Evolutionary conservation across 2,329 filamentous ascomycete genomes (phyloP).

Genomic region (Fusarium multiceps): DNA sequence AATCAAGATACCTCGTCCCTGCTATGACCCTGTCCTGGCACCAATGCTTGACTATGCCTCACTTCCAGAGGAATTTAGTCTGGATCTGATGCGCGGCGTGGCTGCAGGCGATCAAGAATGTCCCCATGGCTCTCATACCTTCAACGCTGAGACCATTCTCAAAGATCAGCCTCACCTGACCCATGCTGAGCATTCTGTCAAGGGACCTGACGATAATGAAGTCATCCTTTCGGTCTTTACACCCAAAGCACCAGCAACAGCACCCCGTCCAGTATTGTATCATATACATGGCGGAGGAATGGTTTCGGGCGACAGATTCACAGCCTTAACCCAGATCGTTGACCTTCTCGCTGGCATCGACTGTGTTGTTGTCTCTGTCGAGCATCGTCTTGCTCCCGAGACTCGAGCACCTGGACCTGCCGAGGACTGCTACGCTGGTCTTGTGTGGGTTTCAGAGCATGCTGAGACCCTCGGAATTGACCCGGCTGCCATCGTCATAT

Average conservation of each 20-base stretch:
- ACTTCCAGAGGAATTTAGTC: conserved; percentile 7
- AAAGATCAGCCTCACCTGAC: not conserved
- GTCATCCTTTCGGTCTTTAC: not conserved
- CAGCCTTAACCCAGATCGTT: not conserved
- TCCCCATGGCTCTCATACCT: conserved; percentile 9
- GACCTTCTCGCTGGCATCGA: not conserved
- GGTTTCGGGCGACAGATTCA: conserved; percentile 6
- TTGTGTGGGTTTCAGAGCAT: conserved; percentile 6
- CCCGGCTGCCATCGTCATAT: not conserved
- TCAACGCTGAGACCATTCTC: not conserved
- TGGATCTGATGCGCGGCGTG: conserved; percentile 8
- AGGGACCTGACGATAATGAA: not conserved
- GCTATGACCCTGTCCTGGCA: not conserved
- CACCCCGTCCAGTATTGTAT: not conserved
- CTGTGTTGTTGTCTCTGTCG: conserved; percentile 2
- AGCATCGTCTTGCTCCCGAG: conserved; percentile 8
- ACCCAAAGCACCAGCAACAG: not conserved
- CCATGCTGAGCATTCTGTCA: not conserved
- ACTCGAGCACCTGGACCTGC: not conserved
- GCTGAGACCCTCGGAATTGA: not conserved
- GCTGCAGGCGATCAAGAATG: conserved; percentile 3
- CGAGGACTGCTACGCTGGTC: conserved; percentile 5
- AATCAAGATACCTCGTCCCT: conserved; percentile 2
- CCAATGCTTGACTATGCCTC: conserved; percentile 11
- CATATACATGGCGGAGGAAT: conserved; percentile 12